Percentiles rank a stretch among this genome's conserved stretches.
Evolutionary conservation across 495 filamentous ascomycete genomes (phyloP).

Genomic region (Aspergillus bridgeri): DNA sequence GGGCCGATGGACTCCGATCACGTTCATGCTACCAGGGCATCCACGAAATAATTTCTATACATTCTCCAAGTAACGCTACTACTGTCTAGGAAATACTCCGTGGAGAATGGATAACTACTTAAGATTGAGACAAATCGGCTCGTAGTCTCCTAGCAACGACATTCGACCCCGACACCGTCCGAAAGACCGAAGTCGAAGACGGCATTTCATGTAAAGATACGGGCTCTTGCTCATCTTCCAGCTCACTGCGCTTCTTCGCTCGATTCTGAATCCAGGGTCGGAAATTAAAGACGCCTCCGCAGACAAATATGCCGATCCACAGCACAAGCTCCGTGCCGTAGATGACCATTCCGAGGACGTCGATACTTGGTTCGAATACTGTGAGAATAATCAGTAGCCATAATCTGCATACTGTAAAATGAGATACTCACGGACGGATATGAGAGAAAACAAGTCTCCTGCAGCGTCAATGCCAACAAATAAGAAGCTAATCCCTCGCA

Average conservation of each 20-base stretch:
- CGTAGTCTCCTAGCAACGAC: constrained; percentile 11
- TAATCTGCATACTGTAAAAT: neutral
- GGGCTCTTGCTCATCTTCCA: constrained; percentile 13
- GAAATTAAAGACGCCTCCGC: constrained; percentile 57
- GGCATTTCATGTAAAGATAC: constrained; percentile 48
- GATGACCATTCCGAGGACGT: constrained; percentile 57
- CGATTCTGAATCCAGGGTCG: constrained; percentile 45
- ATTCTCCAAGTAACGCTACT: too few relatives aligned
- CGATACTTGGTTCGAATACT: constrained; percentile 53
- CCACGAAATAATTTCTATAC: too few relatives aligned
- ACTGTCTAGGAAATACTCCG: too few relatives aligned
- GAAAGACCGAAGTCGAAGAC: constrained; percentile 56
- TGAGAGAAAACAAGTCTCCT: constrained; percentile 59
- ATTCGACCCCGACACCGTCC: constrained; percentile 41
- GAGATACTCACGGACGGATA: constrained; percentile 45
- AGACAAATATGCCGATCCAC: constrained; percentile 61
- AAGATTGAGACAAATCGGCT: too few relatives aligned
- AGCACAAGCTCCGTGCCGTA: constrained; percentile 59
- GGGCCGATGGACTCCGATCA: too few relatives aligned
- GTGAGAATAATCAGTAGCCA: constrained; percentile 6
- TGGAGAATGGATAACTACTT: too few relatives aligned
- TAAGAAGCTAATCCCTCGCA: constrained; percentile 62
- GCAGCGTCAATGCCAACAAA: constrained; percentile 64
- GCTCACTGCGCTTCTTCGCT: constrained; percentile 12
- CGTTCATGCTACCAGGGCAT: too few relatives aligned